A percentile compares a stretch with the other conserved stretches of the same genome.
Conservation (phyloP, 352 stramenopile genomes). For the Aphanomyces stellatus region DNA sequence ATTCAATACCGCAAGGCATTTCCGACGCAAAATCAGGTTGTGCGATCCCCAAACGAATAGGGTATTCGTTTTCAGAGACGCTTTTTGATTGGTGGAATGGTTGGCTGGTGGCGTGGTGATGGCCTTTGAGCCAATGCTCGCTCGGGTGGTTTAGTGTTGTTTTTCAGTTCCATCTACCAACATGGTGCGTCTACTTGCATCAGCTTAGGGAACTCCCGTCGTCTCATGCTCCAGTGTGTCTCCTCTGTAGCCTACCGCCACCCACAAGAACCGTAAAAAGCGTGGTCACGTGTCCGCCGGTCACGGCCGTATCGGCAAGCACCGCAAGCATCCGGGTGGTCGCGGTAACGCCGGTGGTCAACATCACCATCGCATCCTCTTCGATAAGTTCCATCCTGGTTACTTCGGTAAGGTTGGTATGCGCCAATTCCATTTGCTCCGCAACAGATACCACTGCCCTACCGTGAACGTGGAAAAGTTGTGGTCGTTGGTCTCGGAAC, state of each 20-base stretch:
- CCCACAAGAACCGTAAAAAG: slow-evolving; percentile 99
- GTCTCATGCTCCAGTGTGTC: too few species aligned
- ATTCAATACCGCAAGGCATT: too few species aligned
- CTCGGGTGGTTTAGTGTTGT: slow-evolving; percentile 11
- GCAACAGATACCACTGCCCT: slow-evolving; percentile 95
- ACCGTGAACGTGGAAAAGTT: slow-evolving; percentile 99
- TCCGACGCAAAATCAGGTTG: too few species aligned
- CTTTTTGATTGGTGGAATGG: slow-evolving; percentile 5
- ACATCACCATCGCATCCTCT: slow-evolving; percentile 99
- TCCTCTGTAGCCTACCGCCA: slow-evolving; percentile 53
- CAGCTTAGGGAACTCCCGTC: too few species aligned
- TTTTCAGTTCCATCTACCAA: slow-evolving; percentile 22
- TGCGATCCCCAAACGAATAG: too few species aligned
- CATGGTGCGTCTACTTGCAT: slow-evolving; percentile 4
- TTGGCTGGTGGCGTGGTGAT: slow-evolving; percentile 7
- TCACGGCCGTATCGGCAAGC: slow-evolving; percentile 99
- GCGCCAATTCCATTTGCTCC: slow-evolving; percentile 98
- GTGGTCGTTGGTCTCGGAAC: slow-evolving; percentile 97
- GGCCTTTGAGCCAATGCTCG: not conserved
- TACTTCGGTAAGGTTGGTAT: slow-evolving; percentile 99
- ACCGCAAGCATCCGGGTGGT: slow-evolving; percentile 99
- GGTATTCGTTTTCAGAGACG: slow-evolving; percentile 7
- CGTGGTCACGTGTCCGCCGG: slow-evolving; percentile 98
- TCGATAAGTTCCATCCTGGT: slow-evolving; percentile 99
- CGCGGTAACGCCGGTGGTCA: slow-evolving; percentile 99